Evolutionary conservation across 2,329 filamentous ascomycete species (phyloP), one percentile per base, ranked within the genome.

Genomic region (Trichoderma guizhouense): DNA sequence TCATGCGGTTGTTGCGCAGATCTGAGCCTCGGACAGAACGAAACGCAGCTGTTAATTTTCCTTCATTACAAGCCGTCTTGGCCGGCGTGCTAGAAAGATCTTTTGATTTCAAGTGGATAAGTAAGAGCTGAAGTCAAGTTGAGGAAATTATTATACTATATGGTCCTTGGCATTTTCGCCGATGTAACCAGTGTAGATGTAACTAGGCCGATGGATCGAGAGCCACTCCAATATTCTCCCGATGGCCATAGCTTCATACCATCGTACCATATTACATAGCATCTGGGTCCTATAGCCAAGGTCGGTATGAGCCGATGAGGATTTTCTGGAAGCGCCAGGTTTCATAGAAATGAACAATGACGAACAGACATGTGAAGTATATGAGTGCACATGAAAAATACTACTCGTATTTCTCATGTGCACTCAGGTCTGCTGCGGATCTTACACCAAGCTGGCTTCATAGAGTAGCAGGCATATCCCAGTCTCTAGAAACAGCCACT

Each of bases 21-120:
- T 30, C 7, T 60, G 53, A 6, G 24, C 32, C 51, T 34, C 28
- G 34, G 15, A 39, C 61, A 24, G 15, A 39, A 24, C 30, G 12
- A 18, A 57, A 47, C 28, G 18, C 12, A 11, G 18, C 57, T 58
- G 18, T 18, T 43, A 58, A 53, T 67, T n/a, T n/a, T 30, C 9
- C 34, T 58, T 43, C 18, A 67, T 58, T 39, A 67, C 51, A 67
- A 58, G 53, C 32, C 51, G 64, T 14, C 64, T 67, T 67, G 64
- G 64, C 64, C 21, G 21, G 6, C 24, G 18, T 67, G 24, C 24
- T 39, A 58, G 11, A 26, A 43, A 43, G 32, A 53, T 53, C 34
- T 30, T 30, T 53, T 67, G 64, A 32, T 57, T 15, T 12, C 53
- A 2, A 24, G 47, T 53, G 47, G 47, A 24, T 53, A 53, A 1